Conservation (phyloP, 202 grass and related monocot species). For the Zoysia matrella region DNA sequence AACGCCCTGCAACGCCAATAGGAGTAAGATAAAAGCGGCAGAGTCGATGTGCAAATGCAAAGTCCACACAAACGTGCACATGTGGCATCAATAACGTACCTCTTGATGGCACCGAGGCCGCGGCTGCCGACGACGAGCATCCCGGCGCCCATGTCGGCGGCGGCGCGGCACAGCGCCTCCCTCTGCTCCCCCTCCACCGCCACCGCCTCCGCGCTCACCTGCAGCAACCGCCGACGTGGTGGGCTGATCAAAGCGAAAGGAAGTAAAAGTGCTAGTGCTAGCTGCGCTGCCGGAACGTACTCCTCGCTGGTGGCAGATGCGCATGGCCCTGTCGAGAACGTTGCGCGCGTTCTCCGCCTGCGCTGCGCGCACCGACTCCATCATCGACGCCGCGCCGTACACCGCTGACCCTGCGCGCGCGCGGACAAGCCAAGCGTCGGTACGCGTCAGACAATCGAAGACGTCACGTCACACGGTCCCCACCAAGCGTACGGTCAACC, state of each 20-base stretch:
- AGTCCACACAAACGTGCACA: too few relatives aligned
- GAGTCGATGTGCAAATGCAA: too few relatives aligned
- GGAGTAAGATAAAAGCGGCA: not conserved
- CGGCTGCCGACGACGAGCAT: conserved; percentile 67
- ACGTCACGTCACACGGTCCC: too few relatives aligned
- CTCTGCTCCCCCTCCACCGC: conserved; percentile 52
- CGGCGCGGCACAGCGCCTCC: conserved; percentile 61
- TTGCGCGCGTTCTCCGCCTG: conserved; percentile 54
- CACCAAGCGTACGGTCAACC: too few relatives aligned
- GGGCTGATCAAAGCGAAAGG: too few relatives aligned
- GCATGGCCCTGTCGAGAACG: conserved; percentile 47
- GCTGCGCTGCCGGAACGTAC: not conserved
- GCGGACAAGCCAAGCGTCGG: not conserved
- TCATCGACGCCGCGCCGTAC: conserved; percentile 51
- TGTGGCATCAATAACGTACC: conserved; percentile 1
- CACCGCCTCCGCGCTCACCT: conserved; percentile 40
- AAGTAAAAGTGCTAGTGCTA: too few relatives aligned
- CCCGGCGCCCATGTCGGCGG: conserved; percentile 46
- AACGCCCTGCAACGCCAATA: conserved; percentile 31
- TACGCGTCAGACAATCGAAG: too few relatives aligned
- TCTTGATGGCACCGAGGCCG: conserved; percentile 54
- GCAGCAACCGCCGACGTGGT: too few relatives aligned
- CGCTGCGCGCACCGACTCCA: conserved; percentile 50
- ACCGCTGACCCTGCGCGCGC: conserved; percentile 36
- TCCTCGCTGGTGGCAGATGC: conserved; percentile 39